Evolutionary conservation across 2,329 filamentous ascomycete genomes (phyloP).

Genomic region (Harringtonia aguacate): DNA sequence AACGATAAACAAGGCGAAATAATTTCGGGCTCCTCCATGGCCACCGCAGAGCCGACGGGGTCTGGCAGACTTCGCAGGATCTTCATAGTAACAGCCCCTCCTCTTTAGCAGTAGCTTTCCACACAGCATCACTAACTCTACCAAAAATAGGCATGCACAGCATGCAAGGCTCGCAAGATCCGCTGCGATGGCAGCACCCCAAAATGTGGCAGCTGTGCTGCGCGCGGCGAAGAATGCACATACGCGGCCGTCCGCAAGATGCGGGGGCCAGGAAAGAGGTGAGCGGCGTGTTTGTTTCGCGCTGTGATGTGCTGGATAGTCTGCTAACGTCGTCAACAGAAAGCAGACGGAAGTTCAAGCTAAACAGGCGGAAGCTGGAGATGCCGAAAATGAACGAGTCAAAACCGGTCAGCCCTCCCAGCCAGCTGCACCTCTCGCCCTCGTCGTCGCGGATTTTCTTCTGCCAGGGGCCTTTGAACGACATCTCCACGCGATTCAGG

Average conservation of each 20-base stretch:
- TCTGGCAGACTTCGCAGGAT: too few species aligned
- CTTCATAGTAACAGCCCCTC: too few species aligned
- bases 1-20: too few species aligned
- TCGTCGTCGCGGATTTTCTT: not conserved
- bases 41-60: too few species aligned
- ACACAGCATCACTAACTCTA: too few species aligned
- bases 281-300: not conserved
- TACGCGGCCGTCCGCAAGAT: not conserved
- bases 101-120: too few species aligned
- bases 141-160: not conserved
- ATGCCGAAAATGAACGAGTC: too few species aligned
- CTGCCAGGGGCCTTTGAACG: not conserved
- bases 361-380: too few species aligned
- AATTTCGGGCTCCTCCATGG: too few species aligned
- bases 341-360: not conserved
- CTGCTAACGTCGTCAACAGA: not conserved
- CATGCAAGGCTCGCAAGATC: not conserved
- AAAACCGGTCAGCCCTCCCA: too few species aligned
- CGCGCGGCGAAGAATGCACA: not conserved
- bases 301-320: not conserved
- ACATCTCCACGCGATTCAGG: not conserved
- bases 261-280: not conserved
- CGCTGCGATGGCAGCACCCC: not conserved
- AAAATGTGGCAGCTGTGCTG: not conserved
- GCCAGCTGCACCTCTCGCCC: too few species aligned